Conservation (phyloP, 2,329 filamentous ascomycete genomes). For the Nemania sp. region DNA sequence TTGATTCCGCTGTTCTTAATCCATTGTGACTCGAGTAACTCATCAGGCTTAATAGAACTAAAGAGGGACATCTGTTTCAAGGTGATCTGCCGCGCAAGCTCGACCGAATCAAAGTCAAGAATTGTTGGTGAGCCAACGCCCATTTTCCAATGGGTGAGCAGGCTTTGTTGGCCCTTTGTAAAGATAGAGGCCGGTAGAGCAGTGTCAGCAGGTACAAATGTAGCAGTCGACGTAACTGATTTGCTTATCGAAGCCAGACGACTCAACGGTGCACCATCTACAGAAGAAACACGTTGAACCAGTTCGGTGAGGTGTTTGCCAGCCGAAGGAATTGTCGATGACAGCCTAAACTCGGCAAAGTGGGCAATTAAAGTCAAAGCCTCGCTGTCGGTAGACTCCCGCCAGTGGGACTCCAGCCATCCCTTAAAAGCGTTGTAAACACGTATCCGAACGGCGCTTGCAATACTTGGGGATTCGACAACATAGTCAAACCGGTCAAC, state of each 20-base stretch:
- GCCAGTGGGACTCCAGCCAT: slow-evolving; percentile 97
- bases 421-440: slow-evolving; percentile 98
- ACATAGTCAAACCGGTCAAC: slow-evolving; percentile 93
- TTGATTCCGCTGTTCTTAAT: slow-evolving; percentile 82
- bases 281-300: slow-evolving; percentile 74
- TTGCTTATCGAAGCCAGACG: slow-evolving; percentile 86
- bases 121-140: slow-evolving; percentile 74
- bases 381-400: slow-evolving; percentile 75
- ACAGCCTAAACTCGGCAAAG: slow-evolving; percentile 78
- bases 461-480: slow-evolving; percentile 73
- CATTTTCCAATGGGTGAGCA: slow-evolving; percentile 74
- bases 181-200: slow-evolving; percentile 72
- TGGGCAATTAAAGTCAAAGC: slow-evolving; percentile 76
- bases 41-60: slow-evolving; percentile 88
- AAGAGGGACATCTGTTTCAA: slow-evolving; percentile 91
- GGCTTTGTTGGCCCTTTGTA: slow-evolving; percentile 74
- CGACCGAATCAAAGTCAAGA: slow-evolving; percentile 87
- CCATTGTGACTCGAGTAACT: slow-evolving; percentile 91
- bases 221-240: slow-evolving; percentile 74
- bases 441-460: slow-evolving; percentile 80
- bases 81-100: slow-evolving; percentile 89
- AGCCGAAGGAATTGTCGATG: slow-evolving; percentile 71
- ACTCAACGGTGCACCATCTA: slow-evolving; percentile 76
- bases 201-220: slow-evolving; percentile 71
- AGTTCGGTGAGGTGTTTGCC: slow-evolving; percentile 81